Percentiles rank a stretch among this genome's conserved stretches.
Conservation (phyloP, 257 asterid species). For the Solanum medicagineum region DNA sequence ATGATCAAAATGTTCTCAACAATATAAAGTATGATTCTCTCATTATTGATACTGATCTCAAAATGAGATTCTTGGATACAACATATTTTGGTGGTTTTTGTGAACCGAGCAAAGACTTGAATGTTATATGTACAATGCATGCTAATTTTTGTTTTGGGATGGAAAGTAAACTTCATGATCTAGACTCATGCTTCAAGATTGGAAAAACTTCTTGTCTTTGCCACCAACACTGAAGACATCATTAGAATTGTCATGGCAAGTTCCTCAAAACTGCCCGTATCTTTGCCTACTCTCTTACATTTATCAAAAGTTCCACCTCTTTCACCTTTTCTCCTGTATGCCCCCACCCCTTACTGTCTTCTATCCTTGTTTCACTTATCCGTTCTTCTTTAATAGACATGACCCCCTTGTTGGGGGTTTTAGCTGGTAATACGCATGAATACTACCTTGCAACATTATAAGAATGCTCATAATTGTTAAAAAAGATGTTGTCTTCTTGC, state of each 20-base stretch:
- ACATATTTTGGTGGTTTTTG: constrained; percentile 52
- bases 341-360: neutral
- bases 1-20: constrained; percentile 52
- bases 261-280: constrained; percentile 51
- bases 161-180: constrained; percentile 40
- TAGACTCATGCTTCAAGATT: constrained; percentile 30
- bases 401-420: neutral
- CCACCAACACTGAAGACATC: constrained; percentile 4
- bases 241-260: constrained; percentile 32
- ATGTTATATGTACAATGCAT: constrained; percentile 46
- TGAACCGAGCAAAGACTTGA: constrained; percentile 36
- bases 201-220: constrained; percentile 27
- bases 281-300: neutral
- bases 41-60: constrained; percentile 20
- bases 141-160: constrained; percentile 59
- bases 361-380: neutral
- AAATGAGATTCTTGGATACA: constrained; percentile 39
- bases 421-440: neutral
- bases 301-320: neutral
- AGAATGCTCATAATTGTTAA: neutral
- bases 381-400: no score
- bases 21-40: constrained; percentile 26
- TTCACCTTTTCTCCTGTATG: neutral
- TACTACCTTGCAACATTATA: neutral
- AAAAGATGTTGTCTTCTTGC: neutral